Conservation (phyloP, 352 stramenopile genomes). For the Globisporangium canariense region DNA sequence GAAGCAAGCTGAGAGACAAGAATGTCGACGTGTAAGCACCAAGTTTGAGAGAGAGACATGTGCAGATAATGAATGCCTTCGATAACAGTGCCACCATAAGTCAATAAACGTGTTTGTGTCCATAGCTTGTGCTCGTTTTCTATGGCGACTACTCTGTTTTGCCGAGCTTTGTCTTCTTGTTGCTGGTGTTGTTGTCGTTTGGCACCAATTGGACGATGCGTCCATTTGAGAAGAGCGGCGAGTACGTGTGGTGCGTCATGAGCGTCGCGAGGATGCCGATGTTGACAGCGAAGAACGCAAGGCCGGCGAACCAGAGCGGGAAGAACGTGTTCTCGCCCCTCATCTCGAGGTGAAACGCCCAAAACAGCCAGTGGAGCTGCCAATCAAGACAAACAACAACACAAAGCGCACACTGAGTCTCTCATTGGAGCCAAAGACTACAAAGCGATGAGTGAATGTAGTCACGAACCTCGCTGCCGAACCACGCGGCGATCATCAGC, state of each 20-base stretch:
- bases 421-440: not conserved
- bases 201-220: slow-evolving; percentile 36
- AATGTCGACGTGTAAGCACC: not conserved
- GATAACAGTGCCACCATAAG: not conserved
- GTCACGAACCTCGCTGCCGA: slow-evolving; percentile 62
- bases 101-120: not conserved
- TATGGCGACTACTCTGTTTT: slow-evolving; percentile 8
- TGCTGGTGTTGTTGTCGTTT: not conserved
- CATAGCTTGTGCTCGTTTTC: too few species aligned
- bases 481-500: slow-evolving; percentile 64
- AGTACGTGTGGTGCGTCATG: slow-evolving; percentile 61
- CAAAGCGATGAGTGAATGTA: not conserved
- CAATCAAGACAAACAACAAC: not conserved
- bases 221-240: slow-evolving; percentile 53
- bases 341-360: slow-evolving; percentile 90
- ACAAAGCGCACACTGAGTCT: not conserved
- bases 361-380: slow-evolving; percentile 88
- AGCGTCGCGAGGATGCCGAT: slow-evolving; percentile 71
- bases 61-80: not conserved
- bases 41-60: not conserved
- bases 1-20: too few species aligned
- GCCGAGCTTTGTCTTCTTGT: not conserved
- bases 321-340: slow-evolving; percentile 88
- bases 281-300: slow-evolving; percentile 90
- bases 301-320: slow-evolving; percentile 77